Conservation (phyloP, 2,329 filamentous ascomycete species). For the Boeremia exigua region DNA sequence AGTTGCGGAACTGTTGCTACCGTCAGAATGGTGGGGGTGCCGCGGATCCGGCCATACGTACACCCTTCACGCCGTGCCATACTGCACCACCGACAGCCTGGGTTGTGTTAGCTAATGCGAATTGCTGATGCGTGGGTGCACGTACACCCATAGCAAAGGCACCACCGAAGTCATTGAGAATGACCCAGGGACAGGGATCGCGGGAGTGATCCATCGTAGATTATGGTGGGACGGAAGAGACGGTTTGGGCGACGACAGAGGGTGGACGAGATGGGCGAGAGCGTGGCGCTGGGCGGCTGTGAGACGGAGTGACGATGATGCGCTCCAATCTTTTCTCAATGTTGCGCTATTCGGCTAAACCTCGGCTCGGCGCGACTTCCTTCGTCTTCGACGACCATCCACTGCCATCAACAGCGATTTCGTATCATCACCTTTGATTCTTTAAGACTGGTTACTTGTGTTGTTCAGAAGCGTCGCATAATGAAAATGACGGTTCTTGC, state of each 20-base stretch:
- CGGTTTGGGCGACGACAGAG: constrained; percentile 4
- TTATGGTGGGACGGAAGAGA: background rate
- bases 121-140: constrained; percentile 26
- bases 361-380: constrained; percentile 19
- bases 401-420: background rate
- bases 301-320: constrained; percentile 33
- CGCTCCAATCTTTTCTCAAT: constrained; percentile 40
- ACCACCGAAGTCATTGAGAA: constrained; percentile 96
- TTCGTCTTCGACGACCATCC: constrained; percentile 12
- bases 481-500: too few species aligned
- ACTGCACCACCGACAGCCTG: constrained; percentile 61
- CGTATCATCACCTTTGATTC: background rate
- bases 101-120: constrained; percentile 18
- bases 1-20: constrained; percentile 42
- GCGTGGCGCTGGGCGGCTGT: constrained; percentile 18
- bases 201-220: constrained; percentile 85
- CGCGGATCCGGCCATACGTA: constrained; percentile 52
- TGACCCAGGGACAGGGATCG: constrained; percentile 96
- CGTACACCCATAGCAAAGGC: constrained; percentile 95
- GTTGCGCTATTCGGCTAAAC: constrained; percentile 24
- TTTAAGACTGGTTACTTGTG: background rate
- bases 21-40: constrained; percentile 15
- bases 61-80: constrained; percentile 97
- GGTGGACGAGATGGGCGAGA: constrained; percentile 43
- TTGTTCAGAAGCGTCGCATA: too few species aligned